Evolutionary conservation across 805 yeast genomes (phyloP).

Genomic region (Candida andamanensis): DNA sequence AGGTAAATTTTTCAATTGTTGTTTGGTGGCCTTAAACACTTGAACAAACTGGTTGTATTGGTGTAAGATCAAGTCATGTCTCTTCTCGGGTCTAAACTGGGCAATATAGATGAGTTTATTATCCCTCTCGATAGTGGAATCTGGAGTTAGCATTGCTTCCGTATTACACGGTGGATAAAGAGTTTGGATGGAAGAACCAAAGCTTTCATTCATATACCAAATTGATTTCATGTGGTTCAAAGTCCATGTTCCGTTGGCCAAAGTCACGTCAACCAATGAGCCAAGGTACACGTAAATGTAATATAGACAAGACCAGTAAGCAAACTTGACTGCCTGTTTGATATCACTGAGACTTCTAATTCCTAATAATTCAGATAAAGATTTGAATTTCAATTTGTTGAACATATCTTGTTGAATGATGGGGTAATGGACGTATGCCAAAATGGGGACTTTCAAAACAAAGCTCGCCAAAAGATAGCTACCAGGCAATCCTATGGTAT

Average conservation of each 20-base stretch:
- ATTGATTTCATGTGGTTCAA: constrained; percentile 59
- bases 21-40: constrained; percentile 13
- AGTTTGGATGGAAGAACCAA: constrained; percentile 31
- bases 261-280: constrained; percentile 54
- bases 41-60: constrained; percentile 57
- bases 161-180: constrained; percentile 91
- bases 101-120: constrained; percentile 60
- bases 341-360: constrained; percentile 18
- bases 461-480: constrained; percentile 61
- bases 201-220: constrained; percentile 47
- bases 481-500: constrained; percentile 93
- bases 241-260: constrained; percentile 93
- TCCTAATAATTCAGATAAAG: constrained; percentile 13
- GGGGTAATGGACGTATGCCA: constrained; percentile 94
- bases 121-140: constrained; percentile 20
- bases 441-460: constrained; percentile 64
- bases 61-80: constrained; percentile 66
- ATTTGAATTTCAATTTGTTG: constrained; percentile 42
- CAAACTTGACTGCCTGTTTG: constrained; percentile 36
- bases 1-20: constrained; percentile 31
- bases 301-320: constrained; percentile 72
- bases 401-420: constrained; percentile 87
- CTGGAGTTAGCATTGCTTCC: constrained; percentile 33
- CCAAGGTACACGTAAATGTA: constrained; percentile 63
- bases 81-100: constrained; percentile 92